These are phyloP conservation scores for Hydnomerulius pinastri DNA, from an alignment of 768 basidiomycete genomes.

Conservation along the genomic window DNA sequence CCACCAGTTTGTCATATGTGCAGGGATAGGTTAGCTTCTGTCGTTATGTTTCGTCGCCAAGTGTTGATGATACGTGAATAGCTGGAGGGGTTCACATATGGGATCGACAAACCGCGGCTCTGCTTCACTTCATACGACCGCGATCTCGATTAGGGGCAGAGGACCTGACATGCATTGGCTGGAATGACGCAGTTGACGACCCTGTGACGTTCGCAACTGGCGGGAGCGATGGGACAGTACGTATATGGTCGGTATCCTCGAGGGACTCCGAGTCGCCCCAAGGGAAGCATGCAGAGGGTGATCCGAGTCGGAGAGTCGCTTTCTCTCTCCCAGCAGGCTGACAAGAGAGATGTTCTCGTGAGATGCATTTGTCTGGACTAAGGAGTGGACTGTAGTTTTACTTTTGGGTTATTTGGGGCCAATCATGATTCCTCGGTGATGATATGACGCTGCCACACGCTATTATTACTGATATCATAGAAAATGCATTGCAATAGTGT, in stretches of 20 bases:
- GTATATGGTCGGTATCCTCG: conserved; percentile 85
- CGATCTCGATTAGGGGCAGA: conserved; percentile 48
- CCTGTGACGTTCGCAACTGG: conserved; percentile 65
- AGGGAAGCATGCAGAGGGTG: no score
- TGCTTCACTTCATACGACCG: conserved; percentile 68
- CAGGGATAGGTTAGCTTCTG: conserved; percentile 62
- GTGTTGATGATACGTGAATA: conserved; percentile 26
- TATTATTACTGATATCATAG: no score
- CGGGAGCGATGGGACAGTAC: conserved; percentile 74
- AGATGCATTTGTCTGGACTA: no score
- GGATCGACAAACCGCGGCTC: conserved; percentile 76
- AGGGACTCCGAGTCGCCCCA: no score
- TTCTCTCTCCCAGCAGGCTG: no score
- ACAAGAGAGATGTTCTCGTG: no score
- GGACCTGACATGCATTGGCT: conserved; percentile 79
- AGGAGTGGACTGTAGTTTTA: no score
- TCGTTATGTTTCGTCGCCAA: background rate
- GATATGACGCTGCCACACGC: no score
- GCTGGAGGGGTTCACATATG: conserved; percentile 84
- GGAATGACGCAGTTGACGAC: conserved; percentile 62
- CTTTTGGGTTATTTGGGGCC: no score
- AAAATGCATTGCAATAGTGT: no score
- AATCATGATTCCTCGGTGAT: no score
- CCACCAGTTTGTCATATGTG: conserved; percentile 78
- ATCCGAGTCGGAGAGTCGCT: no score